Conservation (phyloP, 2,329 filamentous ascomycete genomes). For the Ophiosphaerella herpotricha region DNA sequence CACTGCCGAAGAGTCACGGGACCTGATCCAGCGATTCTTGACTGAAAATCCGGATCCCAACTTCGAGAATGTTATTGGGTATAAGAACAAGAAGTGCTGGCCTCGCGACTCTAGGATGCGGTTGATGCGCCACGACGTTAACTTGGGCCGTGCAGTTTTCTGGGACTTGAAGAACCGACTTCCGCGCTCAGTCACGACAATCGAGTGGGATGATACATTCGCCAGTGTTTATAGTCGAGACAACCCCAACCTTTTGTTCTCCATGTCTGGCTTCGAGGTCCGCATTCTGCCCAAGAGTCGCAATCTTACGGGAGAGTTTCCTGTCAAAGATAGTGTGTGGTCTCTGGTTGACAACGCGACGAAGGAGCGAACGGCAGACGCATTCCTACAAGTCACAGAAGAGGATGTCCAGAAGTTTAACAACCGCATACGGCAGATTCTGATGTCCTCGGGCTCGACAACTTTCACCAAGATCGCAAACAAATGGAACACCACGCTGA, state of each 20-base stretch:
- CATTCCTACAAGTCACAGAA: conserved; percentile 96
- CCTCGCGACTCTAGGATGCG: conserved; percentile 97
- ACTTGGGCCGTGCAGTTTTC: conserved; percentile 94
- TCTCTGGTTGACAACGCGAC: conserved; percentile 94
- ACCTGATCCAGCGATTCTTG: conserved; percentile 95
- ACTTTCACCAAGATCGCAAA: conserved; percentile 99
- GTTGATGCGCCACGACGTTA: conserved; percentile 97
- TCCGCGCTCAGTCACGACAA: conserved; percentile 91
- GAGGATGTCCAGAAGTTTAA: conserved; percentile 99
- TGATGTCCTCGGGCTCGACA: conserved; percentile 99
- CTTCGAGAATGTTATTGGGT: conserved; percentile 98
- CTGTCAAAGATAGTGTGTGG: conserved; percentile 98
- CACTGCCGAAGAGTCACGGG: conserved; percentile 88
- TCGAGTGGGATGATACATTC: conserved; percentile 99
- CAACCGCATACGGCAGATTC: conserved; percentile 95
- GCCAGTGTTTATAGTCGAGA: conserved; percentile 97
- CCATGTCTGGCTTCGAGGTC: conserved; percentile 98
- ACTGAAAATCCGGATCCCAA: conserved; percentile 98
- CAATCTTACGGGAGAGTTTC: conserved; percentile 95
- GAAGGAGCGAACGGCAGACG: conserved; percentile 95
- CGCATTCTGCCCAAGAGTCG: conserved; percentile 93
- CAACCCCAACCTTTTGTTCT: conserved; percentile 95
- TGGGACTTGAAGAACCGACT: conserved; percentile 98
- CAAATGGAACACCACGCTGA: conserved; percentile 98
- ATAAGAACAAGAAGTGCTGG: conserved; percentile 99